Conservation (phyloP, 768 basidiomycete genomes). For the Lactarius evosmus region DNA sequence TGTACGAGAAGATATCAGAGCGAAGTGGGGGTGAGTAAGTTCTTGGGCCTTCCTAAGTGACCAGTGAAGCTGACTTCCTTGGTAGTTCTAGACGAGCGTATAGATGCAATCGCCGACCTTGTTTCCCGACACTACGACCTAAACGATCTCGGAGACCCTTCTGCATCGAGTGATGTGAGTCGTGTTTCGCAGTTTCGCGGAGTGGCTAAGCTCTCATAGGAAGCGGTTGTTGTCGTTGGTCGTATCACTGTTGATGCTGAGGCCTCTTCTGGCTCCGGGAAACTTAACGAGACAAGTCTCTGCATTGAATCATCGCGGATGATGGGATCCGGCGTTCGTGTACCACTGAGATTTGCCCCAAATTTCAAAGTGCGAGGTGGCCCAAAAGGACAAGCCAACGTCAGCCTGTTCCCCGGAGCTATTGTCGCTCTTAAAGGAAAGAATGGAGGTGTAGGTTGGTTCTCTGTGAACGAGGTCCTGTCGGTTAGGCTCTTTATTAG, state of each 20-base stretch:
- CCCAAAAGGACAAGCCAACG: constrained; percentile 54
- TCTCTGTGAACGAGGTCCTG: constrained; percentile 78
- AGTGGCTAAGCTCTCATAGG: constrained; percentile 32
- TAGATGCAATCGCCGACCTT: constrained; percentile 80
- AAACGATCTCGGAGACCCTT: constrained; percentile 75
- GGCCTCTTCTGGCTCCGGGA: constrained; percentile 48
- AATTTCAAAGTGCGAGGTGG: constrained; percentile 64
- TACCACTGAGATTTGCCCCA: constrained; percentile 69
- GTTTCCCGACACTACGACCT: constrained; percentile 69
- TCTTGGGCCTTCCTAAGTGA: background rate
- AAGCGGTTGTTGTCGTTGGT: constrained; percentile 34
- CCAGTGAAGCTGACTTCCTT: background rate
- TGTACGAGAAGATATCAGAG: constrained; percentile 89
- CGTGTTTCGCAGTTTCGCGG: background rate
- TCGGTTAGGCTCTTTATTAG: constrained; percentile 49
- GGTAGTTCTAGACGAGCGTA: constrained; percentile 77
- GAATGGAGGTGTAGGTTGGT: constrained; percentile 89
- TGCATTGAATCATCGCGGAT: constrained; percentile 82
- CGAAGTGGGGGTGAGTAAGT: constrained; percentile 66
- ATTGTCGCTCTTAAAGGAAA: constrained; percentile 82
- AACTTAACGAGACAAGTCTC: constrained; percentile 71
- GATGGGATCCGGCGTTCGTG: constrained; percentile 62
- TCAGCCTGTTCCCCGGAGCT: constrained; percentile 85
- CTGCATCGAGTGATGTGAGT: constrained; percentile 50
- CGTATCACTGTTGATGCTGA: constrained; percentile 54